Evolutionary conservation across 768 basidiomycete species (phyloP), one percentile per base, ranked within the genome.

Genomic region (Tricholomella constricta): DNA sequence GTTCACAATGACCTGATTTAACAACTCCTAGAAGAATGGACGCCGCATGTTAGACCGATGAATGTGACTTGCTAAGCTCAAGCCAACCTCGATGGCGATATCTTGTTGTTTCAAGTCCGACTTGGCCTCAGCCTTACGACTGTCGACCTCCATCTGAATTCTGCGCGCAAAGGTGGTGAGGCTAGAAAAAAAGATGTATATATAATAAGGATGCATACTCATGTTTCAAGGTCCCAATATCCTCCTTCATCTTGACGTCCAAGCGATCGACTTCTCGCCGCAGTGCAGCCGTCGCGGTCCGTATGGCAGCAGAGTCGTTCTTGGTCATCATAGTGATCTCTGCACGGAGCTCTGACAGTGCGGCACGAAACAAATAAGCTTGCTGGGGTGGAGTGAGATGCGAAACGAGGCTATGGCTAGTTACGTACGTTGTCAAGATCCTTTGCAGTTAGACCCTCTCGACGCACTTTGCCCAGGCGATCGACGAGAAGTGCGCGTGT

Each of bases 91-190:
- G 34, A 96, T 92, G 31, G 76, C 73, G 54, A 98, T 89, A 61
- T 94, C 94, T 60, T 88, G 85, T 48, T 78, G 80, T 70, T 94
- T 96, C 54, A 91, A 64, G 46, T 98, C 94, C 1, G 85, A 78
- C 64, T 86, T 88, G 12, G 86, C 82, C 66, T 98, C 97, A 59
- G 89, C 92, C 76, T 94, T 98, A 52, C 96, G 80, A 56, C 86
- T 94, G 63, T 96, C 93, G 54, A 98, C 78, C 51, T 99, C 97
- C 86, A 98, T 94, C 69, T 98, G 94, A 45, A 95, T 91, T 64
- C 94, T 97, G 37, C 9, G 47, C n/a, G 3, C 12, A 29, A n/a
- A 44, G 31, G 31, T 14, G 10, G 14, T 38, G 45, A 12, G 25
- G 14, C 34, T 46, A 53, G 40, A 59, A 37, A 42, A 38, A 45